A percentile compares a stretch with the other conserved stretches of the same genome.
These are phyloP conservation scores for Entomortierella lignicola DNA, from an alignment of 192 early-diverging fungal genomes.

Conservation along the genomic window DNA sequence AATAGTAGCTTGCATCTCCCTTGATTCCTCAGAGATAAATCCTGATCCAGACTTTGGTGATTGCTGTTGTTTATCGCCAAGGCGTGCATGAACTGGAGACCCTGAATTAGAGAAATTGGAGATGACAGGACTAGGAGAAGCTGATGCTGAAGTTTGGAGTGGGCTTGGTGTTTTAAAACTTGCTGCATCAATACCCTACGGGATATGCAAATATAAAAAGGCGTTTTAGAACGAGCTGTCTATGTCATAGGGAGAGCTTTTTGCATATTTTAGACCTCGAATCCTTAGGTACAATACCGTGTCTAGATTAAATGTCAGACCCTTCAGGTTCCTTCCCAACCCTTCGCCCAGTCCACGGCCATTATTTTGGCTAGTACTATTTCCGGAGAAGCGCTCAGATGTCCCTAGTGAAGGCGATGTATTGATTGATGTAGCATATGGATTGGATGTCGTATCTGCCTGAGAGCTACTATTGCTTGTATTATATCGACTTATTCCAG, in stretches of 20 bases:
- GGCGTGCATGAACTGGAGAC: conserved; percentile 23
- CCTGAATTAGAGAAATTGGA: conserved; percentile 17
- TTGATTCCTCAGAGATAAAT: conserved; percentile 13
- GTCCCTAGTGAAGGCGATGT: conserved; percentile 15
- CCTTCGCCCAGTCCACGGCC: conserved; percentile 3
- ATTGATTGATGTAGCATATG: not conserved
- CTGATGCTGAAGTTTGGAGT: not conserved
- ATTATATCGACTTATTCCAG: conserved; percentile 27
- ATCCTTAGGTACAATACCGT: conserved; percentile 8
- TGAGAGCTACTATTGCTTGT: not conserved
- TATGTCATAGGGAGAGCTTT: too few relatives aligned
- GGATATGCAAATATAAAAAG: not conserved
- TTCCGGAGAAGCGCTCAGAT: conserved; percentile 12
- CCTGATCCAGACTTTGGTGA: conserved; percentile 19
- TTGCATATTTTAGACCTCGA: not conserved
- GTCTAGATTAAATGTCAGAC: conserved; percentile 25
- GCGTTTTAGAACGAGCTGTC: not conserved
- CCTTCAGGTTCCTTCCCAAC: conserved; percentile 13
- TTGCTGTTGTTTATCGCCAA: conserved; percentile 20
- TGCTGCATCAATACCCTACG: conserved; percentile 14
- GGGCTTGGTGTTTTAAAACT: conserved; percentile 8
- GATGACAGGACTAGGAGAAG: conserved; percentile 16
- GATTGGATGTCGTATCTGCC: not conserved
- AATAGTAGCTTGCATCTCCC: conserved; percentile 18
- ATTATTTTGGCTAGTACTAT: conserved; percentile 5